Evolutionary conservation across 1,139 yeast genomes (phyloP).

Genomic region (Kodamaea suecica): DNA sequence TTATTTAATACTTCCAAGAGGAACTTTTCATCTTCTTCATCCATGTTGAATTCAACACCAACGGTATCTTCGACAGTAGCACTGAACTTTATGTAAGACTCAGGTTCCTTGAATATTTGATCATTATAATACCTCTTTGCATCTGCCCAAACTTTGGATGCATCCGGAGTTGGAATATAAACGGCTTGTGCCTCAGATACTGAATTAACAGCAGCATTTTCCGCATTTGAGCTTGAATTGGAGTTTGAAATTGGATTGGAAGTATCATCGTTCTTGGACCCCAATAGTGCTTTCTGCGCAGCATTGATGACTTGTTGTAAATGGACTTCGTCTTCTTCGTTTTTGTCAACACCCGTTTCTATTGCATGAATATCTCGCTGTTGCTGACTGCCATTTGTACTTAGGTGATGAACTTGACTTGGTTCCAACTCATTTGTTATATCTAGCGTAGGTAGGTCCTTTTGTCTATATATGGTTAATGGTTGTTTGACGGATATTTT

Average conservation of each 20-base stretch:
- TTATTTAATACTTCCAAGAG: constrained; percentile 40
- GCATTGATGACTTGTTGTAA: constrained; percentile 86
- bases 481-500: constrained; percentile 89
- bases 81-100: constrained; percentile 79
- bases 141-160: constrained; percentile 78
- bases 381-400: constrained; percentile 44
- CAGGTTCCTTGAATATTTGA: constrained; percentile 62
- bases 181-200: constrained; percentile 39
- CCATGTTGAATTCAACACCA: constrained; percentile 87
- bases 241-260: too few relatives aligned
- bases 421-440: constrained; percentile 42
- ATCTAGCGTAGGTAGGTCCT: constrained; percentile 78
- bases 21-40: constrained; percentile 79
- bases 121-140: constrained; percentile 70
- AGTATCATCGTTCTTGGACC: constrained; percentile 25
- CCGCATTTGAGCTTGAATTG: constrained; percentile 9
- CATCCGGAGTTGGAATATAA: constrained; percentile 97
- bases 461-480: constrained; percentile 72
- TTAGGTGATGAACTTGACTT: constrained; percentile 44
- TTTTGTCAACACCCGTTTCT: constrained; percentile 97
- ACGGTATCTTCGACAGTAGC: constrained; percentile 94
- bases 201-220: constrained; percentile 27
- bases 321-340: constrained; percentile 97
- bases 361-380: constrained; percentile 86
- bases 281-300: constrained; percentile 58